These are phyloP conservation scores for Kluyveromyces sp. DNA, from an alignment of 1,139 yeast species.

Conservation along the genomic window DNA sequence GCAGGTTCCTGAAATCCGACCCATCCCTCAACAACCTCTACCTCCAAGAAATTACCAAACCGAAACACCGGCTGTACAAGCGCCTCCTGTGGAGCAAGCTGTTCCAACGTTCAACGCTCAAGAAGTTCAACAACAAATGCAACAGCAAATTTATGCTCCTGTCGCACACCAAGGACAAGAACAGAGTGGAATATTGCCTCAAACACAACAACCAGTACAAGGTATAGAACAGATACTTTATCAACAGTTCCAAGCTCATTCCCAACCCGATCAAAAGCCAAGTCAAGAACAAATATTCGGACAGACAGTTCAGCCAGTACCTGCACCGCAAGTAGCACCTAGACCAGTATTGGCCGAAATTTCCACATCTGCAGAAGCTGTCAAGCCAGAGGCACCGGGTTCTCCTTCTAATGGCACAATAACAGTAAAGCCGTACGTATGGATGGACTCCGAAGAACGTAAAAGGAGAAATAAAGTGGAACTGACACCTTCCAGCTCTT, in stretches of 20 bases:
- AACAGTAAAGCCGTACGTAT: slow-evolving; percentile 21
- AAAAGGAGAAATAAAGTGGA: slow-evolving; percentile 11
- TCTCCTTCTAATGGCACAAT: background rate
- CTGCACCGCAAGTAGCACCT: background rate
- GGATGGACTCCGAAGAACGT: slow-evolving; percentile 16
- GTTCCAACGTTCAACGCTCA: background rate
- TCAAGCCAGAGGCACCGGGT: background rate
- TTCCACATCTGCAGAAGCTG: background rate
- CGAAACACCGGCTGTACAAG: background rate
- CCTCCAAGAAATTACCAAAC: background rate
- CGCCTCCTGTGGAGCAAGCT: background rate
- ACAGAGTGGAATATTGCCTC: background rate
- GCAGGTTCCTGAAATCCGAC: no score
- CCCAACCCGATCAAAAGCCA: background rate
- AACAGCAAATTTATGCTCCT: slow-evolving; percentile 4
- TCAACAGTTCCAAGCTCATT: background rate
- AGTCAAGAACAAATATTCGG: background rate
- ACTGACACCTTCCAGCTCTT: slow-evolving; percentile 16
- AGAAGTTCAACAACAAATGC: slow-evolving; percentile 17
- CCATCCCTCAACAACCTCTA: background rate
- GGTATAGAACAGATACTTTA: background rate
- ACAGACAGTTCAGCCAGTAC: background rate
- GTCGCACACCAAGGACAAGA: background rate
- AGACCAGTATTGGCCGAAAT: background rate
- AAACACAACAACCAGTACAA: background rate